These are phyloP conservation scores for Ustilago loliicola DNA, from an alignment of 1,284 basidiomycete genomes.

Conservation along the genomic window DNA sequence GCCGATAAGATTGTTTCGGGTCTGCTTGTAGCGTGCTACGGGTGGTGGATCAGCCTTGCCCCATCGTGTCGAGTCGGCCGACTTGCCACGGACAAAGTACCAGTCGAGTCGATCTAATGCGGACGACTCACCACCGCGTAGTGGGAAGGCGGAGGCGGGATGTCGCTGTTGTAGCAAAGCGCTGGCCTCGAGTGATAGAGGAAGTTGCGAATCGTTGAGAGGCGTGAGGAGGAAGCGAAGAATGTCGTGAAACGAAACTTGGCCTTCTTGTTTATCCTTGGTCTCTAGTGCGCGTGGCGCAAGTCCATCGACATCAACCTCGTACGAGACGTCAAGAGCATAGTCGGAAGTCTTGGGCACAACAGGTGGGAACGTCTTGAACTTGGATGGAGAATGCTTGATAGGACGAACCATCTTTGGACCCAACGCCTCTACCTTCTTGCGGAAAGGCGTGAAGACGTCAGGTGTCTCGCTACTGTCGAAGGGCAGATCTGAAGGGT, in stretches of 20 bases:
- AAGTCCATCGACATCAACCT: conserved; percentile 65
- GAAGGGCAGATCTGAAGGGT: conserved; percentile 73
- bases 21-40: conserved; percentile 74
- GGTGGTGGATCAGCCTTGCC: conserved; percentile 68
- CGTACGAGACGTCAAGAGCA: conserved; percentile 63
- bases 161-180: conserved; percentile 63
- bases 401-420: conserved; percentile 67
- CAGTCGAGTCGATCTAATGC: conserved; percentile 64
- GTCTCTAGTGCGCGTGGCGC: conserved; percentile 44
- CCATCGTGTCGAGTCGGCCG: conserved; percentile 59
- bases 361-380: conserved; percentile 55
- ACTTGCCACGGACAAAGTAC: conserved; percentile 67
- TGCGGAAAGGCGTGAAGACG: conserved; percentile 74
- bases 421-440: conserved; percentile 72
- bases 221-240: conserved; percentile 60
- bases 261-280: conserved; percentile 55
- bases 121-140: conserved; percentile 64
- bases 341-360: conserved; percentile 60
- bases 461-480: conserved; percentile 72
- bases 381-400: conserved; percentile 50
- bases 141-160: conserved; percentile 62
- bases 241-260: conserved; percentile 67
- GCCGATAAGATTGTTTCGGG: conserved; percentile 75
- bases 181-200: conserved; percentile 54
- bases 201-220: conserved; percentile 59